These are phyloP conservation scores for Zygnema cylindricum DNA, from an alignment of 139 green algal species.

Conservation along the genomic window DNA sequence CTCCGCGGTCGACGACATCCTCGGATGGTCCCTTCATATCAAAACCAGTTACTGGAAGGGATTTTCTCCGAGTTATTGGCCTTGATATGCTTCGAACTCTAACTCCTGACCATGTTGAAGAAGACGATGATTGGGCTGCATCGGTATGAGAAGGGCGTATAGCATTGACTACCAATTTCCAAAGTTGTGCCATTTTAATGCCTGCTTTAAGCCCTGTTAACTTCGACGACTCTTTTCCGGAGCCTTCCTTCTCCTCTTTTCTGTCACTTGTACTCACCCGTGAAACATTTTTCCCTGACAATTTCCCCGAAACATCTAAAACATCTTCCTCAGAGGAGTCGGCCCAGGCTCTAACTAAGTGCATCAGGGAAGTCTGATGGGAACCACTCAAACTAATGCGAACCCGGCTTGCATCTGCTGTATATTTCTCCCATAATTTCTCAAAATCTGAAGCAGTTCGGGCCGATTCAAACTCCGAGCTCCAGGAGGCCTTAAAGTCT, in stretches of 20 bases:
- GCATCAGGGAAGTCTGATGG: neutral
- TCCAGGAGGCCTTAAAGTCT: neutral
- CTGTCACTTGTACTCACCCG: neutral
- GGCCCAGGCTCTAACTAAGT: neutral
- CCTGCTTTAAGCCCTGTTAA: neutral
- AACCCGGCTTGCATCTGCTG: neutral
- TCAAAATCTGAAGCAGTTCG: neutral
- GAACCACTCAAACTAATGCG: neutral
- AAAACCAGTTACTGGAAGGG: neutral
- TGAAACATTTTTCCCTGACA: too few relatives aligned
- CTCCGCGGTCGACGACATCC: neutral
- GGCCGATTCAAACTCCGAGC: neutral
- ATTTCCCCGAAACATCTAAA: neutral
- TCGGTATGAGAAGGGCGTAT: neutral
- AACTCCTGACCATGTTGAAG: neutral
- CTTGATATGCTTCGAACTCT: neutral
- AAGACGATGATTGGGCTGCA: neutral
- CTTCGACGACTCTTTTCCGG: neutral
- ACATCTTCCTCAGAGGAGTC: neutral
- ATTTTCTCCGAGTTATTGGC: neutral
- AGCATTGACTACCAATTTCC: neutral
- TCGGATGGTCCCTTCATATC: neutral
- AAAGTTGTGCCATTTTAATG: neutral
- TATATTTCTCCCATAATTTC: neutral
- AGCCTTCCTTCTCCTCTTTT: neutral